Evolutionary conservation across 2,329 filamentous ascomycete species (phyloP), one percentile per base, ranked within the genome.

Genomic region (Penicillium sp.): DNA sequence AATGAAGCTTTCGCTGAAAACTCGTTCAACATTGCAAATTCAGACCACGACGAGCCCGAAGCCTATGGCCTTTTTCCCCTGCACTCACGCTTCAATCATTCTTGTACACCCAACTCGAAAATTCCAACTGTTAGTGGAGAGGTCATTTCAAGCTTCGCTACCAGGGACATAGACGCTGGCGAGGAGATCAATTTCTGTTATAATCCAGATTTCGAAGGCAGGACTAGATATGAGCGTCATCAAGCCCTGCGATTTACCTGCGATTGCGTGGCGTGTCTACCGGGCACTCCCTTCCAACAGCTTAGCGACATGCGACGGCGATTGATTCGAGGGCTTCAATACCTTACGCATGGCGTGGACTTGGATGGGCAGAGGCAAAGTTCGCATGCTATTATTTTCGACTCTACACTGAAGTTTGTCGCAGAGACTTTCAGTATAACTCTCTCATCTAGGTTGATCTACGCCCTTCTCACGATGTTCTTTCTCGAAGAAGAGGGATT

Each of bases 61-160:
- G 23, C 21, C n/a, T 15, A 35, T 18, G 45, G 21, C 9, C 45
- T 47, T 6, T 35, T 35, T 12, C 45, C 10, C 15, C 31, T 37
- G 18, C 31, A 47, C 23, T 47, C 46, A 21, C 46, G 46, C 52
- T 34, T 47, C 44, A 52, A 59, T 16, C 51, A 47, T 47, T 47
- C 34, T n/a, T 47, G 46, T 27, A n/a, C 27, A n/a, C 46, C 46
- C 6, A 47, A 47, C 46, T 9, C 32, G 3, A 38, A 37, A 5
- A 12, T 37, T n/a, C 23, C 46, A 13, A 47, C 4, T 18, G 16
- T 37, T 16, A 23, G 15, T 27, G 21, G 46, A 47, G 31, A 37
- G 15, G 13, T 18, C 10, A 47, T 27, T 13, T 35, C 31, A 47
- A 47, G 21, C 31, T 37, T 47, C 10, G 46, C 46, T 1, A 47